A percentile compares a stretch with the other conserved stretches of the same genome.
phyloP scores from a whole-genome alignment of 257 asterid genomes.

The Catharanthus roseus region DNA sequence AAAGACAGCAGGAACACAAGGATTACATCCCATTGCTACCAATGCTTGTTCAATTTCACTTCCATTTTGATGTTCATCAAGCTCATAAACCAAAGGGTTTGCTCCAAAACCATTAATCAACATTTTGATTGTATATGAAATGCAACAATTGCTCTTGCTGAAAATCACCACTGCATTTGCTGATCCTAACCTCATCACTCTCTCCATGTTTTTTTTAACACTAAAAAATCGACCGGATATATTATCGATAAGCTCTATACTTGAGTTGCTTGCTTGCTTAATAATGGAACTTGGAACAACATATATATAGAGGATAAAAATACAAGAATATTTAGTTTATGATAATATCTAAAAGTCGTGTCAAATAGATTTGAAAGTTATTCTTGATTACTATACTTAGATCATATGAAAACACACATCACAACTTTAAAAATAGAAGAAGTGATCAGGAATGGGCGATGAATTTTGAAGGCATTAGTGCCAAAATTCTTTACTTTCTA shows the following conservation, averaged over 20 bases:
- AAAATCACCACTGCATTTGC: conserved; percentile 52
- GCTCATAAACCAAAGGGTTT: conserved; percentile 37
- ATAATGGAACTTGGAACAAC: background rate
- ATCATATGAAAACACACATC: too few relatives aligned
- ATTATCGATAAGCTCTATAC: background rate
- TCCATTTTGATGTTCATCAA: conserved; percentile 38
- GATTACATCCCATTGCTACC: conserved; percentile 43
- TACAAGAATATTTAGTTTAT: background rate
- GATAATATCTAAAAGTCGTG: too few relatives aligned
- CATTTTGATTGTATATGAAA: conserved; percentile 38
- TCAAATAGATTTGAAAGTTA: too few relatives aligned
- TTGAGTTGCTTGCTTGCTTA: too few relatives aligned
- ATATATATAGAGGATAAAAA: background rate
- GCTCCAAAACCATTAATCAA: conserved; percentile 56
- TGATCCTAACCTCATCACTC: conserved; percentile 34
- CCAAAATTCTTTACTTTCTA: too few relatives aligned
- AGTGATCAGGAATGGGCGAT: too few relatives aligned
- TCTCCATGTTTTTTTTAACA: conserved; percentile 27
- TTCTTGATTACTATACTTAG: too few relatives aligned
- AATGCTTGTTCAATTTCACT: conserved; percentile 44
- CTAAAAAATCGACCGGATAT: background rate
- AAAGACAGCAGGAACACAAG: conserved; percentile 59
- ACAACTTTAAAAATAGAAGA: too few relatives aligned
- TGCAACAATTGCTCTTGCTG: conserved; percentile 58
- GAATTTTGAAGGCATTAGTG: too few relatives aligned